Conservation (phyloP, 257 asterid genomes). For the Solanum appendiculatum region DNA sequence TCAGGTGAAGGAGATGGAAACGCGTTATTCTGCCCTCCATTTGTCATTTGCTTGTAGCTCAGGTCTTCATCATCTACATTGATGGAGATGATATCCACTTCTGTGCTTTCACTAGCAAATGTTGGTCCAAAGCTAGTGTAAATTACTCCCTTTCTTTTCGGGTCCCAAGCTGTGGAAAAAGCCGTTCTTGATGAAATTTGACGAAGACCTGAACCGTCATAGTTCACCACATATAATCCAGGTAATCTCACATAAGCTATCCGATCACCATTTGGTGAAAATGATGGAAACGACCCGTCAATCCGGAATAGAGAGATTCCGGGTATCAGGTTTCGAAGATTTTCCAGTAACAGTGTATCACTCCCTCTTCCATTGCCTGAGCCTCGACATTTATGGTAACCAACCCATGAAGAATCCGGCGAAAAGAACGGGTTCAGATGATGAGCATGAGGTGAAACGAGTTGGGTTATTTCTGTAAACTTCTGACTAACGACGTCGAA, state of each 20-base stretch:
- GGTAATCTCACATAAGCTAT: constrained; percentile 54
- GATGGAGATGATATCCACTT: constrained; percentile 66
- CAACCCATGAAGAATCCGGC: constrained; percentile 45
- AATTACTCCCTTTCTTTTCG: constrained; percentile 68
- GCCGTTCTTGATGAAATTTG: constrained; percentile 22
- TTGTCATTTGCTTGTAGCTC: constrained; percentile 41
- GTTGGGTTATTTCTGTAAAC: constrained; percentile 43
- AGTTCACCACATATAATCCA: constrained; percentile 63
- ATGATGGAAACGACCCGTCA: constrained; percentile 82
- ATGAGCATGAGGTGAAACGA: constrained; percentile 45
- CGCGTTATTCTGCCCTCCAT: constrained; percentile 64
- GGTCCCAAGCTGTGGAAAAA: constrained; percentile 79
- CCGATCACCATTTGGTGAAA: constrained; percentile 60
- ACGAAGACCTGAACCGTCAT: constrained; percentile 65
- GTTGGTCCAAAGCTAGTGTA: constrained; percentile 71
- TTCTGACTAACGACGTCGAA: constrained; percentile 30
- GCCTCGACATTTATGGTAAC: constrained; percentile 74
- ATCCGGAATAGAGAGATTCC: constrained; percentile 54
- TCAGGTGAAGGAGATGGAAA: constrained; percentile 91
- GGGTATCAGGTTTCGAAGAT: constrained; percentile 37
- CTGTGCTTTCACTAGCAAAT: constrained; percentile 61
- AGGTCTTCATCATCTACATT: constrained; percentile 52
- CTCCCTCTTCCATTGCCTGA: constrained; percentile 14
- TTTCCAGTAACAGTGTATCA: constrained; percentile 42
- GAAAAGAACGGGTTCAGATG: constrained; percentile 77